Evolutionary conservation across 73 alveolate species (phyloP), one percentile per base, ranked within the genome.

Genomic region (Paramecium pentaurelia): DNA sequence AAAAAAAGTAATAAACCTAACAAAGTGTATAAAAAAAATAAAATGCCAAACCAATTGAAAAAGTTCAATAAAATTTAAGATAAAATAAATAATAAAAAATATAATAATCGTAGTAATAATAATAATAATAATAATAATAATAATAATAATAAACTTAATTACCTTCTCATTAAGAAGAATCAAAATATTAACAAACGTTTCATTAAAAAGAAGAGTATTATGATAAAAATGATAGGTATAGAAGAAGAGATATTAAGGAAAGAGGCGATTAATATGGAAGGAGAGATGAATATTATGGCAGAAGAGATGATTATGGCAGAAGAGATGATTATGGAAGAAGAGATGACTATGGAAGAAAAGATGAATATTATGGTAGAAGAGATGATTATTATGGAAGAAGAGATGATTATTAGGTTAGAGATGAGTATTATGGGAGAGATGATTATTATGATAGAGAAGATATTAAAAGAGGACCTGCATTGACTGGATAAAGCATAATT

Each of bases 401-500:
- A 64, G 84, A 64, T 32, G 84, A 30, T 71, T 37, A 30, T 34
- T 30, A 28, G 1, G 86, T 59, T 10, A 71, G 86, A 71, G 86
- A 71, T 71, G 77, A 64, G 2, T 64, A 64, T 28, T 64, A 64
- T 28, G 84, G 84, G 25, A 64, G 20, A 12, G 60, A 54, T 54
- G 84, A 64, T 64, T 64, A 64, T 25, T 64, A 64, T 34, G 51
- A 34, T 64, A 64, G 84, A 32, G 84, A 64, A 28, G 84, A 64
- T 64, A 9, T 4, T 28, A 64, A 51, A 64, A 64, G 84, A 34
- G 84, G 84, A n/a, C 91, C 91, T 25, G 38, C 73, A 27, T 80
- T 80, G 58, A 49, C 49, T 45, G 91, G 91, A 22, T 80, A 80
- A 80, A 80, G 44, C 6, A 36, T 80, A 22, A 20, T 20, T 18